Evolutionary conservation across 768 basidiomycete genomes (phyloP).

Genomic region (Clitopilus hobsonii): DNA sequence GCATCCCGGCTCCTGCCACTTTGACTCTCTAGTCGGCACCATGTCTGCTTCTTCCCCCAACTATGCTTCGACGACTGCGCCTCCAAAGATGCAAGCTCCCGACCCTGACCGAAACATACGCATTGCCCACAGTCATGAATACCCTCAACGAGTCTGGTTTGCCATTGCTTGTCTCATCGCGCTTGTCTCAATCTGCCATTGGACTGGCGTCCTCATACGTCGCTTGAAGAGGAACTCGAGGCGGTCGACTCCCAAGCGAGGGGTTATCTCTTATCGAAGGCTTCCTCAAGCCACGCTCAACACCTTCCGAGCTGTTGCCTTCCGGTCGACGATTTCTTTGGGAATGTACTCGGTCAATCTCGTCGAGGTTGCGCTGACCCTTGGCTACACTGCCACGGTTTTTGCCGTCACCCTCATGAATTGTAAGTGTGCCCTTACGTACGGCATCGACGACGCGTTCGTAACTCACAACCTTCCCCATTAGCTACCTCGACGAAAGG

Average conservation of each 20-base stretch:
- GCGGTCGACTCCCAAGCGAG: neutral
- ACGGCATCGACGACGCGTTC: neutral
- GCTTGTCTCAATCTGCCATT: conserved; percentile 30
- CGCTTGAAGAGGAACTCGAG: conserved; percentile 8
- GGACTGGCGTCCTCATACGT: conserved; percentile 17
- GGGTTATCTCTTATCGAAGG: conserved; percentile 5
- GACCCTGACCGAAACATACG: conserved; percentile 22
- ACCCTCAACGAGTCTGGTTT: conserved; percentile 39
- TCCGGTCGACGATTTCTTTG: conserved; percentile 32
- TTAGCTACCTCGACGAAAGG: conserved; percentile 3
- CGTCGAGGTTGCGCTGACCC: conserved; percentile 32
- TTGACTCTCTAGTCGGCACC: neutral
- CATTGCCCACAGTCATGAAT: conserved; percentile 19
- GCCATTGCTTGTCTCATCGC: conserved; percentile 37
- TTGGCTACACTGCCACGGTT: conserved; percentile 30
- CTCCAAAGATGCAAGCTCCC: neutral
- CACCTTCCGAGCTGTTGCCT: conserved; percentile 27
- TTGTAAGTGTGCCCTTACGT: conserved; percentile 17
- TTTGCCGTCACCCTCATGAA: conserved; percentile 33
- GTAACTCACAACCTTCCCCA: neutral
- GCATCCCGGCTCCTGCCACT: neutral
- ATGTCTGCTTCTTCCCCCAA: neutral
- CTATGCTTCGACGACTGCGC: neutral
- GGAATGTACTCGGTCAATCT: conserved; percentile 34
- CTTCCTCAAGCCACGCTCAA: conserved; percentile 30